These are phyloP conservation scores for Globisporangium sylvaticum DNA, from an alignment of 352 stramenopile species.

Conservation along the genomic window DNA sequence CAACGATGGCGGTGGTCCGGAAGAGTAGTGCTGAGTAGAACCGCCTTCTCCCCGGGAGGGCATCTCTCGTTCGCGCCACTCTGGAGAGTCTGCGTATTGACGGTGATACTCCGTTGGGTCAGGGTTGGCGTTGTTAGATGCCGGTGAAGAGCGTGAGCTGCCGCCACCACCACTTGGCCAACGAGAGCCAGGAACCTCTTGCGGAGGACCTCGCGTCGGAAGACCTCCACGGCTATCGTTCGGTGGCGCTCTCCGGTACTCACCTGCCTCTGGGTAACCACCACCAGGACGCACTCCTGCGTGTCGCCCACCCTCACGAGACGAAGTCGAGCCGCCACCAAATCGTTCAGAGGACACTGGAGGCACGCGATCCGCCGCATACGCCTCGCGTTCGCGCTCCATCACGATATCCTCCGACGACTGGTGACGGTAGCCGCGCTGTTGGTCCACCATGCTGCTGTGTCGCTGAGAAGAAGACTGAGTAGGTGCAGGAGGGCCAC, in stretches of 20 bases:
- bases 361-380: constrained; percentile 5
- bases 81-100: constrained; percentile 30
- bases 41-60: background rate
- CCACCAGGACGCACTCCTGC: background rate
- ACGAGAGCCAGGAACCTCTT: background rate
- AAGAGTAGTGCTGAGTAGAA: background rate
- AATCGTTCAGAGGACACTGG: background rate
- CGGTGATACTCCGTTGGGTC: constrained; percentile 23
- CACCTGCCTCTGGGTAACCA: background rate
- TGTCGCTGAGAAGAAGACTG: background rate
- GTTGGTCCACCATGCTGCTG: background rate
- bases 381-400: constrained; percentile 8
- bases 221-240: background rate
- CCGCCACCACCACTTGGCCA: constrained; percentile 1
- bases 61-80: constrained; percentile 33
- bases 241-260: constrained; percentile 4
- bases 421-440: background rate
- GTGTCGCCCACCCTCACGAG: background rate
- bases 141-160: background rate
- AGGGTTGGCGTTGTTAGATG: background rate
- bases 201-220: background rate
- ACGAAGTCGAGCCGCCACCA: background rate
- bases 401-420: constrained; percentile 6
- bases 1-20: background rate
- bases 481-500: background rate